Evolutionary conservation across 768 basidiomycete genomes (phyloP), one percentile per base, ranked within the genome.

Genomic region (Tylopilus felleus): DNA sequence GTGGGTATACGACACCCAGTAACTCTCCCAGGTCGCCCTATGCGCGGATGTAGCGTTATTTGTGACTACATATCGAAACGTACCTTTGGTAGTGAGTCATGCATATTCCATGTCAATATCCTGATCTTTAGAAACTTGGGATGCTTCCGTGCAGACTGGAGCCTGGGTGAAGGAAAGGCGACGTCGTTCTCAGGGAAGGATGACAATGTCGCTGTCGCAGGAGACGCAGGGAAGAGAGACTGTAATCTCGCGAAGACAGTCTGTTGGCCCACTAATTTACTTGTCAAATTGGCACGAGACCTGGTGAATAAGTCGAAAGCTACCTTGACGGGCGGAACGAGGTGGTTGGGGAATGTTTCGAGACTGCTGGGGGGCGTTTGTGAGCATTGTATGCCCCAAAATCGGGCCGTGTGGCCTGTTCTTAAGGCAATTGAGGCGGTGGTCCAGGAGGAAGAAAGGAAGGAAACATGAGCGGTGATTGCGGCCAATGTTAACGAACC

Each of bases 41-140:
- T 17, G 21, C 40, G 33, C n/a, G 36, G 21, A 53, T 56, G 56
- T 56, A 52, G 50, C 38, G n/a, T 5, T 4, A 22, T 40, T 33
- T 19, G 35, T 50, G 47, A 54, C 35, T 17, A 22, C 45, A n/a
- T 43, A 43, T 28, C 33, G 43, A 35, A 38, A 23, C 63, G 16
- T 27, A 83, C 88, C 79, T 88, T 90, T 28, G 89, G 89, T 6
- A 90, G 63, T 0, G 85, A 85, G 58, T 90, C 88, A 58, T 91
- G 86, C 89, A 92, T 92, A 59, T 91, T 92, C 89, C 89, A 92
- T 35, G 86, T 86, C 31, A 90, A 48, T 44, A 90, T 80, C 40
- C 83, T 74, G 36, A 89, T 72, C 63, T 90, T 91, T 42, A 90
- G 72, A 64, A 77, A 78, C 58, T 74, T 77, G 17, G 71, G 63